Conservation (phyloP, 1,139 yeast genomes). For the Hemisphaericaspora lyxosophila region DNA sequence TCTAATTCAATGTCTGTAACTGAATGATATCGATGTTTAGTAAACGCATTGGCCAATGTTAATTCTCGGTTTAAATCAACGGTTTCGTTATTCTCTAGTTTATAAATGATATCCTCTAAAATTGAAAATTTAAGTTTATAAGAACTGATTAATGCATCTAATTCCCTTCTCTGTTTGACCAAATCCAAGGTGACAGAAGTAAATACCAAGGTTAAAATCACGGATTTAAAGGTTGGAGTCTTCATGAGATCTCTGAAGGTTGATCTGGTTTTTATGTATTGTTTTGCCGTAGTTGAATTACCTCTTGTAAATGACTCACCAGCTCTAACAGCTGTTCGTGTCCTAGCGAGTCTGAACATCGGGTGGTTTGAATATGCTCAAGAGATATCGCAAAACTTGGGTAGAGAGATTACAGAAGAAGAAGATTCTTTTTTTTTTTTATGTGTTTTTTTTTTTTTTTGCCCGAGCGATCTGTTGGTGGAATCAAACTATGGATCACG, state of each 20-base stretch:
- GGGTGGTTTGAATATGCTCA: not conserved
- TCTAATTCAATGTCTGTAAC: constrained; percentile 42
- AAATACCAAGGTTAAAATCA: constrained; percentile 38
- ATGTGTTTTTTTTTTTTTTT: too few species aligned
- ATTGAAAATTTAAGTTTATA: constrained; percentile 34
- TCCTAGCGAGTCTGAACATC: constrained; percentile 2
- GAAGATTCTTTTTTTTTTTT: too few species aligned
- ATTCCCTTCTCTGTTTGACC: constrained; percentile 34
- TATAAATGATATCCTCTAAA: constrained; percentile 30
- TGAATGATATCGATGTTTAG: constrained; percentile 30
- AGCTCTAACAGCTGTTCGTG: not conserved
- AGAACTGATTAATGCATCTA: constrained; percentile 29
- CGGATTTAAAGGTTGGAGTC: constrained; percentile 40
- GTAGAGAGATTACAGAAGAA: too few species aligned
- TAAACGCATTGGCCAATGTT: constrained; percentile 36
- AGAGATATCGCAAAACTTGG: too few species aligned
- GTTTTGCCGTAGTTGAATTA: constrained; percentile 14
- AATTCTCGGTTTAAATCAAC: constrained; percentile 42
- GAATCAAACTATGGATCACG: too few species aligned
- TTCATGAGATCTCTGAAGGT: constrained; percentile 21
- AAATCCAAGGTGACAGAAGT: constrained; percentile 43
- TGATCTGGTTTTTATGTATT: constrained; percentile 16
- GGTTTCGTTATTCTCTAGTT: constrained; percentile 30
- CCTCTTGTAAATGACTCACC: constrained; percentile 1
- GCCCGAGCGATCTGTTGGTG: too few species aligned